phyloP scores from a whole-genome alignment of 129 eudicot species.

The Cynara cardunculus region DNA sequence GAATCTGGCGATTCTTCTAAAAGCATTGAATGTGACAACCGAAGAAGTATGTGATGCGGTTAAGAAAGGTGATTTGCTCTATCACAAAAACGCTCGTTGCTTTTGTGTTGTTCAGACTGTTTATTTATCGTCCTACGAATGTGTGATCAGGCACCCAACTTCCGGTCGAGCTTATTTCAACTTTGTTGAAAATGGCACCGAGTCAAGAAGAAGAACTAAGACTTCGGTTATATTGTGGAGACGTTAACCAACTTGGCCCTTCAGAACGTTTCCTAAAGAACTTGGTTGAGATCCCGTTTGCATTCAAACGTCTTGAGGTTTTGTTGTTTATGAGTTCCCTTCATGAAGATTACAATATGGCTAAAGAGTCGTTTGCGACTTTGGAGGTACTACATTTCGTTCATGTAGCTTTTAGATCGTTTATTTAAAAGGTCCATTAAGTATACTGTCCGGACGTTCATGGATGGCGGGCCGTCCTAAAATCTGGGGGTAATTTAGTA shows the following conservation, averaged over 20 bases:
- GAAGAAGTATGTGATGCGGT: slow-evolving; percentile 82
- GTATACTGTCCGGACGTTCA: background rate
- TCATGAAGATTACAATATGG: slow-evolving; percentile 56
- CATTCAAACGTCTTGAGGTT: slow-evolving; percentile 76
- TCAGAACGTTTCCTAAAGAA: slow-evolving; percentile 80
- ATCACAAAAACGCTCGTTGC: background rate
- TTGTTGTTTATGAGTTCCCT: slow-evolving; percentile 61
- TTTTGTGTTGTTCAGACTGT: background rate
- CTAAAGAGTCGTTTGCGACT: slow-evolving; percentile 57
- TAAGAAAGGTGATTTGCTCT: slow-evolving; percentile 50
- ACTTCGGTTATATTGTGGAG: slow-evolving; percentile 60
- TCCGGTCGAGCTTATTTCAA: slow-evolving; percentile 65
- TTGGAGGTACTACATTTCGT: slow-evolving; percentile 50
- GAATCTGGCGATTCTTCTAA: slow-evolving; percentile 73
- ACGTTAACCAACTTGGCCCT: slow-evolving; percentile 60
- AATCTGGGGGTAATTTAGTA: background rate
- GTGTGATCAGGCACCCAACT: slow-evolving; percentile 68
- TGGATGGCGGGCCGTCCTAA: background rate
- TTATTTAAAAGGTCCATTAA: background rate
- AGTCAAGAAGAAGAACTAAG: slow-evolving; percentile 78
- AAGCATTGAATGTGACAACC: slow-evolving; percentile 73
- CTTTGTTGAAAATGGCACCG: slow-evolving; percentile 88
- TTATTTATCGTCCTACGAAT: background rate
- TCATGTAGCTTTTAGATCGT: background rate
- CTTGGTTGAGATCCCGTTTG: slow-evolving; percentile 72